Evolutionary conservation across 805 yeast species (phyloP), one percentile per base, ranked within the genome.

Genomic region (Hanseniaspora guilliermondii): DNA sequence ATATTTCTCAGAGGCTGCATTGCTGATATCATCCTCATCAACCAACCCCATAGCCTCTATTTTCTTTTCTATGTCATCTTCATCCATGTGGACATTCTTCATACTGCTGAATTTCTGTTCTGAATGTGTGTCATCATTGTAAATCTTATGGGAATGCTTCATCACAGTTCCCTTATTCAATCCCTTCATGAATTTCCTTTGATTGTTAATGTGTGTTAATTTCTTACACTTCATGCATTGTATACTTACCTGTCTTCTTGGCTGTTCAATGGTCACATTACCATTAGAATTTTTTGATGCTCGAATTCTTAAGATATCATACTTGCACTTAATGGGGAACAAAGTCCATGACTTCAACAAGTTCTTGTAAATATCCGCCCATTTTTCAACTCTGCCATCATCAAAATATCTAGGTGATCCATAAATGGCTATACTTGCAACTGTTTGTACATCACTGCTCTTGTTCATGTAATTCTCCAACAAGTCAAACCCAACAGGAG

Each of bases 361-460:
- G 16, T 65, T 66, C 48, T 93, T 69, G 64, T 88, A 87, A 48
- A 79, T 75, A 47, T 77, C 78, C 4, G 82, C 74, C 98, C 98
- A 91, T 56, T 76, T 77, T 32, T 82, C 83, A 2, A 83, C 87
- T 55, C 95, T 70, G 4, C 68, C 69, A 64, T 87, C 96, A 9
- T 68, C 68, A 65, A 89, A 87, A 65, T 84, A 89, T 57, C 88
- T 73, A 0, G 97, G 97, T 49, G 82, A 82, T 0, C 88, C 95
- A 69, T 77, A 86, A 5, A 89, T 74, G 0, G 87, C 77, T 3
- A 91, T 80, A 52, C 89, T 68, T 0, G 95, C 82, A 0, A 95
- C 96, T 0, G 95, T 88, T 65, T 91, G 98, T 2, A 88, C 84
- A 65, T 91, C 98, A 53, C 87, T 78, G 0, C 95, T 86, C 61